Base-by-base conservation (phyloP, 805 yeast genomes). In the Priceomyces castillae region DNA sequence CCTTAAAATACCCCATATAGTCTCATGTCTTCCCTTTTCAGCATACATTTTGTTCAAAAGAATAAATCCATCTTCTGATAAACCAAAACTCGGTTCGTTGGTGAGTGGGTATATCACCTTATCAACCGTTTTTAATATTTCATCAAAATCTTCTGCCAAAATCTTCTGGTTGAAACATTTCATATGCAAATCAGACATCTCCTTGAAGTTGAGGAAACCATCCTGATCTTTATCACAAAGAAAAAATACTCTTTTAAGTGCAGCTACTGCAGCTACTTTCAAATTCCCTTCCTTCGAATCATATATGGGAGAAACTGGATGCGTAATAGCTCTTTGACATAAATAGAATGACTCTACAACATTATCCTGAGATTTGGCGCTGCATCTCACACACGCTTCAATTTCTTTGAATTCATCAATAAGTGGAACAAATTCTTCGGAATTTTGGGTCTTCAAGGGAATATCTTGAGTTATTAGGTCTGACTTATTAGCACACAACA, bases 1-100 rank as follows among this genome's bases (percentile, higher is more conserved):
- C 41, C 99, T 64, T 19, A 94, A 61, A 16, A 94, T 88, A 0
- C 96, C 96, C 99, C 99, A 94, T 0, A 89, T 84, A 0, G 98
- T 94, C 59, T 94, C 99, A 61, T 94, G 98, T 25, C 98, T 71
- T 0, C 99, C 99, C 30, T 80, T 79, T 52, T 89, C 95, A 1
- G 95, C 95, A 60, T 86, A 94, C 19, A 87, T 64, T 56, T 84
- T 86, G 62, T 88, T 90, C 41, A 94, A 67, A 0, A 80, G 67
- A 2, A 94, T 64, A 56, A 94, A 94, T 0, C 95, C 98, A 37
- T 77, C 80, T 40, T 74, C 77, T 0, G 87, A 77, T 2, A 92
- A 68, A 0, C 96, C 96, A 39, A 61, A 65, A 23, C 33, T 46
- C n/a, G 48, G 50, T 3, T 54, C 59, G 5, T 51, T 51, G 2